These are phyloP conservation scores for Phytopythium kandeliae DNA, from an alignment of 352 stramenopile genomes.

Conservation along the genomic window DNA sequence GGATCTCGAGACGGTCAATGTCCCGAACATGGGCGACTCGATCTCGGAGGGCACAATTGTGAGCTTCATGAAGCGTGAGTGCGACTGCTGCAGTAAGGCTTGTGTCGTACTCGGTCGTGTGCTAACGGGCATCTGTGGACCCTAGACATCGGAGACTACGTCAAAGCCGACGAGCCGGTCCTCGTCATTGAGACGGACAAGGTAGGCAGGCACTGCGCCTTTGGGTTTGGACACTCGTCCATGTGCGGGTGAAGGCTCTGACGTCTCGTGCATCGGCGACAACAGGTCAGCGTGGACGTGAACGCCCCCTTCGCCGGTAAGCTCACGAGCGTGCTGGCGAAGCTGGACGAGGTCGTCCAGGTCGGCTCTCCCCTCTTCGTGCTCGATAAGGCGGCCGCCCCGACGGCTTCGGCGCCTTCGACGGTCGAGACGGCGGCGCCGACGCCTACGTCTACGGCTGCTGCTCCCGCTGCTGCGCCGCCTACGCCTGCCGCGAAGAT, in stretches of 20 bases:
- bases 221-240: too few relatives aligned
- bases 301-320: conserved; percentile 88
- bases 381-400: conserved; percentile 76
- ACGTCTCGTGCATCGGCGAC: too few relatives aligned
- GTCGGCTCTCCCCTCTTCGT: conserved; percentile 91
- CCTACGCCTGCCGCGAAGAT: conserved; percentile 14
- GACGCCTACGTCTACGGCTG: conserved; percentile 1
- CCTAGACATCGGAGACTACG: conserved; percentile 92
- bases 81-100: too few relatives aligned
- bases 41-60: conserved; percentile 98
- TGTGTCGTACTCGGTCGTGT: neutral
- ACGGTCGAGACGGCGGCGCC: conserved; percentile 1
- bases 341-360: conserved; percentile 95
- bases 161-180: conserved; percentile 94
- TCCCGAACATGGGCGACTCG: conserved; percentile 92
- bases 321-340: conserved; percentile 91
- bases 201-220: conserved; percentile 43
- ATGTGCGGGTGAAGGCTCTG: too few relatives aligned
- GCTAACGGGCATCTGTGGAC: conserved; percentile 1
- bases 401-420: conserved; percentile 1
- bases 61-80: conserved; percentile 76
- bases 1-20: conserved; percentile 72
- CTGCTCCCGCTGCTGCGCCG: conserved; percentile 6
- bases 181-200: conserved; percentile 99
- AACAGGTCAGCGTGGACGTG: conserved; percentile 86